Percentiles rank a stretch among this genome's conserved stretches.
Evolutionary conservation across 306 rosid genomes (phyloP).

Genomic region (Dryas alaskensis): DNA sequence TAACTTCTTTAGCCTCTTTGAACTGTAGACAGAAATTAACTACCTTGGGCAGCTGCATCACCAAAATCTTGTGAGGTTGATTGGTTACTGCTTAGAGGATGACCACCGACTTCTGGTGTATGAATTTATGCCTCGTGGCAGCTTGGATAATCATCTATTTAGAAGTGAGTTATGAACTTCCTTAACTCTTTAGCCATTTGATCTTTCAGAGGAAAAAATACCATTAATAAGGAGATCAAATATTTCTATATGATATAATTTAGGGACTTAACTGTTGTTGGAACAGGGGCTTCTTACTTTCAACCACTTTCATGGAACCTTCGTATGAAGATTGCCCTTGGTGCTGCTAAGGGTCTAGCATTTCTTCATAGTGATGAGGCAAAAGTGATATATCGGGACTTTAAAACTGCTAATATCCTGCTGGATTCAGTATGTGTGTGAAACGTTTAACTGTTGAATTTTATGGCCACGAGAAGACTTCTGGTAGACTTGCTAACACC

Average conservation of each 20-base stretch:
- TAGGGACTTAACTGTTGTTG: conserved; percentile 16
- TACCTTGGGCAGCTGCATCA: conserved; percentile 90
- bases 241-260: conserved; percentile 13
- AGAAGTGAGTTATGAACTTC: conserved; percentile 64
- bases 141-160: conserved; percentile 93
- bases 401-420: conserved; percentile 76
- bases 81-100: conserved; percentile 97
- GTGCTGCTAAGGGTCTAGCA: conserved; percentile 93
- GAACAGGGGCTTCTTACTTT: conserved; percentile 73
- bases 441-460: conserved; percentile 14
- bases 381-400: conserved; percentile 89
- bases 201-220: conserved; percentile 9
- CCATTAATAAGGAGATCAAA: conserved; percentile 9
- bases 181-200: conserved; percentile 11
- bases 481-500: conserved; percentile 23
- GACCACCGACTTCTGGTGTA: conserved; percentile 92
- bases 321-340: conserved; percentile 82
- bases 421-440: conserved; percentile 64
- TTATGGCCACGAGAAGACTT: background rate
- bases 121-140: conserved; percentile 79
- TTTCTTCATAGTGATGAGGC: conserved; percentile 93
- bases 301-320: conserved; percentile 88
- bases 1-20: conserved; percentile 25
- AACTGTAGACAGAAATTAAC: conserved; percentile 78
- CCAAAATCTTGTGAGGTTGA: conserved; percentile 84